Evolutionary conservation across 352 stramenopile genomes (phyloP).

Genomic region (Pythium oligandrum): DNA sequence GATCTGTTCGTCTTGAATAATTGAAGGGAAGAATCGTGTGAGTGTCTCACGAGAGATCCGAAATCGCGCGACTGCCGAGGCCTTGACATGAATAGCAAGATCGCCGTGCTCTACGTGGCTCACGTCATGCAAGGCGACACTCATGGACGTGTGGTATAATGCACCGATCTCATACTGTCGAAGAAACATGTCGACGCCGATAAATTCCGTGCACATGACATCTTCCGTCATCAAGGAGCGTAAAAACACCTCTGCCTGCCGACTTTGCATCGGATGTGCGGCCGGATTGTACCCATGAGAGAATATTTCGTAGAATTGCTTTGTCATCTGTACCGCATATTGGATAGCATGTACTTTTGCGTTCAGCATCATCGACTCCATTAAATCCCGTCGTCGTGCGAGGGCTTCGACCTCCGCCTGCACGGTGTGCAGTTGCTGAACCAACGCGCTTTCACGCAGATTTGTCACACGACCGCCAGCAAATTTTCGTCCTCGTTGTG

Average conservation of each 20-base stretch:
- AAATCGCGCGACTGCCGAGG: conserved; percentile 30
- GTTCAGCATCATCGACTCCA: conserved; percentile 30
- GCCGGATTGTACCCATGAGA: conserved; percentile 27
- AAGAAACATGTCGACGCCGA: conserved; percentile 45
- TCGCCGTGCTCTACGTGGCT: conserved; percentile 17
- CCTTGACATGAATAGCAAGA: conserved; percentile 29
- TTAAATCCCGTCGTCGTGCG: conserved; percentile 27
- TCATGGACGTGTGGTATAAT: conserved; percentile 23
- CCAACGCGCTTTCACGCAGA: conserved; percentile 2
- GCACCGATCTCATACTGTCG: conserved; percentile 39
- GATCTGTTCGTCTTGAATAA: conserved; percentile 49
- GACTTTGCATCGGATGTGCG: conserved; percentile 14
- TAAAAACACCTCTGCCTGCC: conserved; percentile 28
- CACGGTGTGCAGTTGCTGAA: conserved; percentile 22
- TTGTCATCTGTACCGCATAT: conserved; percentile 27
- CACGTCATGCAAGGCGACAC: conserved; percentile 23
- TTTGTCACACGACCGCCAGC: conserved; percentile 1
- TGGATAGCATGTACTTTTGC: conserved; percentile 22
- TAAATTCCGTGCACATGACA: conserved; percentile 48
- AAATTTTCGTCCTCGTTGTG: conserved; percentile 1
- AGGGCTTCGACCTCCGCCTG: conserved; percentile 31
- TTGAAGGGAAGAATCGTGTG: conserved; percentile 37
- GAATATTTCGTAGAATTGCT: conserved; percentile 45
- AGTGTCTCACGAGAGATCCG: conserved; percentile 44
- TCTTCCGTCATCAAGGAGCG: conserved; percentile 35